These are phyloP conservation scores for Inga leiocalycina DNA, from an alignment of 306 rosid species.

Conservation along the genomic window DNA sequence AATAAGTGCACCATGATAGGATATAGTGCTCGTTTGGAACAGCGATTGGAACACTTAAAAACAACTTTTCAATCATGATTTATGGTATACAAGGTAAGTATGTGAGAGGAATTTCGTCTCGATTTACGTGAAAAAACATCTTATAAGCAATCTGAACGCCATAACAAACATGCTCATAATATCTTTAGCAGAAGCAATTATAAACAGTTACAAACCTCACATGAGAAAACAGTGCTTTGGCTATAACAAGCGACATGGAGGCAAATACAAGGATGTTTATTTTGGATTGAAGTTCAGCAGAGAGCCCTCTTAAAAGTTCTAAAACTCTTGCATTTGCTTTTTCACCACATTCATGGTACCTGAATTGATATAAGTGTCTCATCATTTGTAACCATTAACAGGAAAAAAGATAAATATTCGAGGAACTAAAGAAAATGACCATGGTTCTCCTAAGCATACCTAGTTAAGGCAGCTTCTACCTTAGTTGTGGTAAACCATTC, in stretches of 20 bases:
- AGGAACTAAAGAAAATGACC: conserved; percentile 10
- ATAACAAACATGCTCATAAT: not conserved
- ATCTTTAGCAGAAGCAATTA: conserved; percentile 29
- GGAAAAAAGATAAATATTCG: not conserved
- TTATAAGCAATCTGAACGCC: no score
- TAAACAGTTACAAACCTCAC: conserved; percentile 74
- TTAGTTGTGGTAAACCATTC: conserved; percentile 90
- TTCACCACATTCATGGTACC: conserved; percentile 84
- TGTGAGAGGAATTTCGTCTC: no score
- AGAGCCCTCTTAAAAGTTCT: conserved; percentile 79
- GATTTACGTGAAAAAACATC: no score
- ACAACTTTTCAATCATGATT: no score
- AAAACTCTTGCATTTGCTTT: conserved; percentile 76
- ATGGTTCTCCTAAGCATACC: conserved; percentile 46
- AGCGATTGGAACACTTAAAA: no score
- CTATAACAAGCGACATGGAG: conserved; percentile 82
- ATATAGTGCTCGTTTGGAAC: not conserved
- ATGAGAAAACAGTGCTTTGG: conserved; percentile 91
- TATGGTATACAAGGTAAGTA: no score
- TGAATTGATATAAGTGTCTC: conserved; percentile 37
- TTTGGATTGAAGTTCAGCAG: conserved; percentile 73
- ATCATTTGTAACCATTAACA: conserved; percentile 16
- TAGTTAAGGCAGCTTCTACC: conserved; percentile 85
- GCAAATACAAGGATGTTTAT: conserved; percentile 83
- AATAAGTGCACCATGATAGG: not conserved